Conservation (phyloP, 768 basidiomycete species). For the Pilatotrama ljubarskyi region DNA sequence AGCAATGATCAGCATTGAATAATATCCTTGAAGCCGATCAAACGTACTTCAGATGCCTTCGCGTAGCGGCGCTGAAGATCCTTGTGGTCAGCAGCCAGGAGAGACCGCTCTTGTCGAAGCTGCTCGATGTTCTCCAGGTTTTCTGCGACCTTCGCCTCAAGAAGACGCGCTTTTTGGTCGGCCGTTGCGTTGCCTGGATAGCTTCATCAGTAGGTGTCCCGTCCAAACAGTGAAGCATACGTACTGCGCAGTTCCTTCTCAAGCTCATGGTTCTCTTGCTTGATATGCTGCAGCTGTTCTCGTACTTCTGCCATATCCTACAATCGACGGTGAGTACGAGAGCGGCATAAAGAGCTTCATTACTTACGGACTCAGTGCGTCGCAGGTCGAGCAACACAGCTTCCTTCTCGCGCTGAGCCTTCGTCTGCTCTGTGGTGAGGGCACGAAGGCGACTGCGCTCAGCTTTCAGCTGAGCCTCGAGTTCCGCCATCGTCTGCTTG, state of each 20-base stretch:
- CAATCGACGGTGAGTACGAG: slow-evolving; percentile 3
- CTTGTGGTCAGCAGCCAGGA: slow-evolving; percentile 70
- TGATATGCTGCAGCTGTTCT: slow-evolving; percentile 63
- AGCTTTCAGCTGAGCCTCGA: slow-evolving; percentile 69
- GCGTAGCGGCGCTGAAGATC: slow-evolving; percentile 67
- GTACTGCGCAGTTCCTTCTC: slow-evolving; percentile 74
- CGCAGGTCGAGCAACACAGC: slow-evolving; percentile 62
- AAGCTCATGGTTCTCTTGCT: slow-evolving; percentile 71
- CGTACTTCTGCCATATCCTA: slow-evolving; percentile 83
- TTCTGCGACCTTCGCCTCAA: slow-evolving; percentile 67
- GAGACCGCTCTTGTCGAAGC: slow-evolving; percentile 72
- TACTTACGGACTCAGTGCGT: slow-evolving; percentile 67
- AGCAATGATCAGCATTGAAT: neutral
- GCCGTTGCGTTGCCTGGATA: slow-evolving; percentile 57
- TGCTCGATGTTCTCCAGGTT: slow-evolving; percentile 72
- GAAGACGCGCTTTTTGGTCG: slow-evolving; percentile 71
- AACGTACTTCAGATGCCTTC: slow-evolving; percentile 62
- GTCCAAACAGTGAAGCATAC: slow-evolving; percentile 18
- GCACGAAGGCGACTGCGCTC: slow-evolving; percentile 68
- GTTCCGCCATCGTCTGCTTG: slow-evolving; percentile 60
- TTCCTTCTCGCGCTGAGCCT: slow-evolving; percentile 63
- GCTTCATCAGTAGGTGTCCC: neutral
- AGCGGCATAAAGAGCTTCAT: neutral
- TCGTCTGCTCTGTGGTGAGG: slow-evolving; percentile 63
- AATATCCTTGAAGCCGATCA: neutral